Conservation (phyloP, 1,284 basidiomycete species). For the Agroathelia rolfsii region DNA sequence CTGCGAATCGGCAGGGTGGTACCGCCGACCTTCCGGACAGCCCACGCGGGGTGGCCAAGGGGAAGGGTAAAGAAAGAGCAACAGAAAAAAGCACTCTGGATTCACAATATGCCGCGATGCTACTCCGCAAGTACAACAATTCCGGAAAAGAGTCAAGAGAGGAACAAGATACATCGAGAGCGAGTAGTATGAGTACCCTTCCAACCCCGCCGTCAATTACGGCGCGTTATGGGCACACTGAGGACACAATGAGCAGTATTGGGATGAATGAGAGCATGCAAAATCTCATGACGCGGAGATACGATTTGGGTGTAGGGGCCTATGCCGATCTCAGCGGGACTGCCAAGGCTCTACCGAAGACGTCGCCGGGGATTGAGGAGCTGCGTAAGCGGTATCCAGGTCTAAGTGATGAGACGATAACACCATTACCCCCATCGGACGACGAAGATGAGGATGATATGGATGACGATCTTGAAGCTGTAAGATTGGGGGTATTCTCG, state of each 20-base stretch:
- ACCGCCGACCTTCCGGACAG: too few relatives aligned
- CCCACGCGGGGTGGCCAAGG: too few relatives aligned
- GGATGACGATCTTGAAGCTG: too few relatives aligned
- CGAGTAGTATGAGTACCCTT: conserved; percentile 57
- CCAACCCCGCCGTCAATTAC: conserved; percentile 60
- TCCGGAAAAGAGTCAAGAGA: conserved; percentile 11
- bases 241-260: conserved; percentile 29
- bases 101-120: conserved; percentile 14
- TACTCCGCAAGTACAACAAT: conserved; percentile 17
- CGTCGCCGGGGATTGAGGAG: too few relatives aligned
- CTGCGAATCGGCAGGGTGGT: conserved; percentile 55
- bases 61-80: conserved; percentile 8
- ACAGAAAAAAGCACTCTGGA: conserved; percentile 12
- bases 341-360: too few relatives aligned
- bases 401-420: too few relatives aligned
- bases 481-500: conserved; percentile 44
- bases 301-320: too few relatives aligned
- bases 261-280: conserved; percentile 24
- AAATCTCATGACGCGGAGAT: too few relatives aligned
- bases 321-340: too few relatives aligned
- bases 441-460: too few relatives aligned
- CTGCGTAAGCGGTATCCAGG: too few relatives aligned
- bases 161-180: conserved; percentile 19
- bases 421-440: too few relatives aligned
- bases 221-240: conserved; percentile 35